A percentile compares a stretch with the other conserved stretches of the same genome.
phyloP scores from a whole-genome alignment of 768 basidiomycete species.

The Trametes meyenii region DNA sequence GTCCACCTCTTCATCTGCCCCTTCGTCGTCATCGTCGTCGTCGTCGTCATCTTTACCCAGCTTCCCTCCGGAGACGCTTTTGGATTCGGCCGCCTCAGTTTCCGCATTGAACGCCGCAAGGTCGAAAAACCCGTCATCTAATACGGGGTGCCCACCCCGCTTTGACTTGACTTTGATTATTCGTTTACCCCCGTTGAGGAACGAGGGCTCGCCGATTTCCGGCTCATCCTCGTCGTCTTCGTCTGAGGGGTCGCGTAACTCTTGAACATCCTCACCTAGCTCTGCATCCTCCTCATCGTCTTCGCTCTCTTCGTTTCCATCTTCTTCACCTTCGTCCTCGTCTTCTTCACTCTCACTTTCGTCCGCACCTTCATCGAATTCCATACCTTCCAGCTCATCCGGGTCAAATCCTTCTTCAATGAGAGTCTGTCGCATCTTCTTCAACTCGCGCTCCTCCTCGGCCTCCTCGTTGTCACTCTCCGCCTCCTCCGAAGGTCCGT shows the following conservation, averaged over 20 bases:
- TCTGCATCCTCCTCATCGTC: slow-evolving; percentile 32
- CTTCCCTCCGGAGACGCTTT: slow-evolving; percentile 58
- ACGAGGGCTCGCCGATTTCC: slow-evolving; percentile 34
- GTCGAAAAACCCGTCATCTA: slow-evolving; percentile 92
- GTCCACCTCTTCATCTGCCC: slow-evolving; percentile 49
- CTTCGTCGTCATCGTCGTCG: slow-evolving; percentile 50
- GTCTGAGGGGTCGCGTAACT: slow-evolving; percentile 37
- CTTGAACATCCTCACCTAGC: slow-evolving; percentile 35
- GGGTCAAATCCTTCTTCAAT: slow-evolving; percentile 37
- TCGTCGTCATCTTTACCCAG: slow-evolving; percentile 55
- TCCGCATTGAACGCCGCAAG: slow-evolving; percentile 86
- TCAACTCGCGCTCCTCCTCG: slow-evolving; percentile 32
- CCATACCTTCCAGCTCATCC: slow-evolving; percentile 34
- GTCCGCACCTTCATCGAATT: slow-evolving; percentile 33
- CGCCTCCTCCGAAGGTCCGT: slow-evolving; percentile 41
- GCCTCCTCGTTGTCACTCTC: slow-evolving; percentile 32
- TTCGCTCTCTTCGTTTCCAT: slow-evolving; percentile 34
- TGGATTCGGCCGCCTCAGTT: slow-evolving; percentile 76
- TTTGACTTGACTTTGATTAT: slow-evolving; percentile 24
- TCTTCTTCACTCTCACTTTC: slow-evolving; percentile 39
- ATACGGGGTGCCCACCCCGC: slow-evolving; percentile 43
- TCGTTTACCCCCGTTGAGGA: slow-evolving; percentile 29
- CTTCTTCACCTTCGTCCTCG: slow-evolving; percentile 36
- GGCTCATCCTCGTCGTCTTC: slow-evolving; percentile 26
- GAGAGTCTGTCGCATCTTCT: slow-evolving; percentile 27